These are phyloP conservation scores for Blastobotrys peoriensis DNA, from an alignment of 805 yeast species.

Conservation along the genomic window DNA sequence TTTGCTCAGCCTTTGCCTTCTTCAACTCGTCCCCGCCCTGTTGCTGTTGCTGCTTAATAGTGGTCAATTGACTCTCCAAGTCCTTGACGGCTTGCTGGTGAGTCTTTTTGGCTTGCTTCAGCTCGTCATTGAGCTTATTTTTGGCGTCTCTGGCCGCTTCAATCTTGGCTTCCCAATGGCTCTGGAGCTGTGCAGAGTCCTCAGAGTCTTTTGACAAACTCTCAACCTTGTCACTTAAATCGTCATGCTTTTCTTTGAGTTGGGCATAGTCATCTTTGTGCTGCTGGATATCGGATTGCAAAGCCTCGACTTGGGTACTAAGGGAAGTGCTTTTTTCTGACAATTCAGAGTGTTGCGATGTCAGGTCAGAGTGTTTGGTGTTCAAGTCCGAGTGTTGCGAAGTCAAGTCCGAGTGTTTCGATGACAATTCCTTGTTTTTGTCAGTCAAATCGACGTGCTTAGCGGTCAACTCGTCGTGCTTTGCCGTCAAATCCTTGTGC, in stretches of 20 bases:
- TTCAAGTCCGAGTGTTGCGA: no score
- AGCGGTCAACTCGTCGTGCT: no score
- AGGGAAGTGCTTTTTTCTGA: no score
- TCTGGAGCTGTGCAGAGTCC: not conserved
- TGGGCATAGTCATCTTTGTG: not conserved
- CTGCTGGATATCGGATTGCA: not conserved
- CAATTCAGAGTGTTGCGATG: no score
- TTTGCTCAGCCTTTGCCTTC: no score
- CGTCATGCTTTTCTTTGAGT: not conserved
- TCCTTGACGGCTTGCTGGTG: not conserved
- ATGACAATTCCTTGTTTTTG: no score
- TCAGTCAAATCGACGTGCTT: no score
- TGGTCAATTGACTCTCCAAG: no score
- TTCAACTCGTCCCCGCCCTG: no score
- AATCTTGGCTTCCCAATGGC: not conserved
- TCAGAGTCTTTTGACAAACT: not conserved
- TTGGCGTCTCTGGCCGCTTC: not conserved
- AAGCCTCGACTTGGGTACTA: not conserved
- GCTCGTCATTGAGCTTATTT: not conserved
- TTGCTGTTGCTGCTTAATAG: no score
- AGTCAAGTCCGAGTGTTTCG: no score
- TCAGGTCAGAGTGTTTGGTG: no score
- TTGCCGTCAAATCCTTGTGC: not conserved
- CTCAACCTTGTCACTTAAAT: not conserved
- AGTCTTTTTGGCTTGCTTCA: not conserved